Conservation (phyloP, 257 asterid genomes). For the Nicotiana tomentosiformis region DNA sequence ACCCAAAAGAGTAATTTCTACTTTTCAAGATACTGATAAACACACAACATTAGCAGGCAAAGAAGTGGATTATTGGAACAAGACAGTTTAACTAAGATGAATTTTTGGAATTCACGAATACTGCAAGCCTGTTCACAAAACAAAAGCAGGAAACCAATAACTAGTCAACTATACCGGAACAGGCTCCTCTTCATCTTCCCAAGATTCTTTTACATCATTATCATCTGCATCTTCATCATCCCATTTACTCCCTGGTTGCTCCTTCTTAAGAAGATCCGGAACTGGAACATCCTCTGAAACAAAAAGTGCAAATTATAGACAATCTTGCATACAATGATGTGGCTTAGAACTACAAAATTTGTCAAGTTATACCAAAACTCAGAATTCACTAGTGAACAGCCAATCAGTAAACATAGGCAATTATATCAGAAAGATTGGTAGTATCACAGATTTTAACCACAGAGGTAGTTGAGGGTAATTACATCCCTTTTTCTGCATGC, state of each 20-base stretch:
- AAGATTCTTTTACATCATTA: slow-evolving; percentile 72
- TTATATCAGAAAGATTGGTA: background rate
- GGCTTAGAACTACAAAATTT: background rate
- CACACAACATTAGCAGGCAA: background rate
- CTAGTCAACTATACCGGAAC: slow-evolving; percentile 33
- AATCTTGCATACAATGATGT: background rate
- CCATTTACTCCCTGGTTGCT: slow-evolving; percentile 49
- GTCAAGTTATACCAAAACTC: background rate
- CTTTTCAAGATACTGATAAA: background rate
- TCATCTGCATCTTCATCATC: slow-evolving; percentile 85
- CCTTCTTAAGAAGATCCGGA: slow-evolving; percentile 54
- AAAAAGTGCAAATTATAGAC: background rate
- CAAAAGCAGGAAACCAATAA: background rate
- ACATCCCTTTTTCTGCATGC: background rate
- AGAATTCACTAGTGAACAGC: background rate
- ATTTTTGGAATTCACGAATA: background rate
- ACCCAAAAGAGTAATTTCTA: background rate
- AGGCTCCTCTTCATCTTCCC: slow-evolving; percentile 96
- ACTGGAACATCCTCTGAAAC: slow-evolving; percentile 69
- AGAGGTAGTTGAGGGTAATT: background rate
- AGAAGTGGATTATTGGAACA: background rate
- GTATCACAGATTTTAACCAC: background rate
- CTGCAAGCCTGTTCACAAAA: background rate
- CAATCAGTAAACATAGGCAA: background rate
- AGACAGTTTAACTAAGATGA: background rate